Evolutionary conservation across 176 grass and related monocot genomes (phyloP), one percentile per base, ranked within the genome.

Genomic region (Pontederia crassipes): DNA sequence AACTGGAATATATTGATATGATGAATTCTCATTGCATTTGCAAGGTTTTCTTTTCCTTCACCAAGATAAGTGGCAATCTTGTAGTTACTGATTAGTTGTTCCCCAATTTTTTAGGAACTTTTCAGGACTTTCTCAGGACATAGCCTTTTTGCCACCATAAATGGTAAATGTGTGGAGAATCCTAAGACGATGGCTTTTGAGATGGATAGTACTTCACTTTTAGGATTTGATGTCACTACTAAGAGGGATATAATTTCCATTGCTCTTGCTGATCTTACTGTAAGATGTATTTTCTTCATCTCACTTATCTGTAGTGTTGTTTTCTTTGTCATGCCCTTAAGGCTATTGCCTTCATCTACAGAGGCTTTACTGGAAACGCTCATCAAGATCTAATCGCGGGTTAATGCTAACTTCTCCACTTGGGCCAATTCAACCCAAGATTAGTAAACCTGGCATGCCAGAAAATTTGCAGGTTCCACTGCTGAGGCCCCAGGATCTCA

Each of bases 301-400:
- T 16, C 17, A 62, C 29, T 45, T 35, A 32, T 12, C 40, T 14
- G 2, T n/a, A 10, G 55, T 27, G 11, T 53, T 69, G n/a, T 27
- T 18, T 58, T 56, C 6, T 10, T 46, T 4, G 59, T 49, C 49
- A 32, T 15, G 57, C 48, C 45, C 62, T 45, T 0, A 53, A 45
- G 4, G 47, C 67, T 68, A 15, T 8, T 53, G 9, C 57, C 48
- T 62, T 52, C 28, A 46, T 74, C 68, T 20, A 46, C 72, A 81
- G 78, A 81, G 78, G 63, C 72, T 81, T 56, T 65, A 81, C 48
- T 81, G 78, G 78, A 81, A 81, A 81, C 72, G 71, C 17, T 64
- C 78, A 57, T 75, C 78, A 48, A 81, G 63, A 54, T 64, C 64
- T 16, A 81, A 81, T 46, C 71, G 57, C 28, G 78, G 78, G 47